Base-by-base conservation (phyloP, 495 filamentous ascomycete genomes). In the Penicillium macrosclerotiorum region DNA sequence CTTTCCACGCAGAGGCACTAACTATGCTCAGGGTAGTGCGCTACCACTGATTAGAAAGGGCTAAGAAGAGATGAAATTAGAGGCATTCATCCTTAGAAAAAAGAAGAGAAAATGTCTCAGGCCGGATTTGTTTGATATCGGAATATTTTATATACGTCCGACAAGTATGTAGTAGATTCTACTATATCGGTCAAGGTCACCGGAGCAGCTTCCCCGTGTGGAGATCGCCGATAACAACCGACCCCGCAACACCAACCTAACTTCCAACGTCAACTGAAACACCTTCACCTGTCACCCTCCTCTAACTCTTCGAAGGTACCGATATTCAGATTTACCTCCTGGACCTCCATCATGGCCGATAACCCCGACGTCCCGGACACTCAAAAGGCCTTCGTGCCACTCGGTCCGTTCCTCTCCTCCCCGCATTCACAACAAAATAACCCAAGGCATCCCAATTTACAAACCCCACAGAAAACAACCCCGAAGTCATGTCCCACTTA, bases 401-500 rank as follows among this genome's bases (percentile, higher is more conserved):
- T 74, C 43, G 70, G 72, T 75, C 63, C 35, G 34, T 14, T 17
- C 17, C 13, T 37, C 24, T 37, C 41, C 33, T n/a, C 30, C 42
- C 37, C n/a, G 24, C 37, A 11, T 36, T 37, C n/a, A 17, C 13
- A 39, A 19, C 23, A 19, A 30, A 3, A 27, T 2, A 41, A 6
- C 17, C 11, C 8, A 19, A 20, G 8, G n/a, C n/a, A n/a, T n/a
- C 37, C 23, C 22, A 55, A 37, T 54, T 59, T 57, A 60, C 51
- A 9, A 22, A n/a, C n/a, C 16, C 5, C 14, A 3, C 41, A 77
- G 75, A 78, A 61, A 79, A 79, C 61, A 93, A 94, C 74, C 88
- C 89, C 0, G 79, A 86, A 64, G 82, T 95, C 27, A 86, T 95
- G 80, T 84, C 82, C 35, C 64, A 77, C 42, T 78, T 95, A 11